Evolutionary conservation across 495 filamentous ascomycete genomes (phyloP), one percentile per base, ranked within the genome.

Genomic region (Aspergillus campestris): DNA sequence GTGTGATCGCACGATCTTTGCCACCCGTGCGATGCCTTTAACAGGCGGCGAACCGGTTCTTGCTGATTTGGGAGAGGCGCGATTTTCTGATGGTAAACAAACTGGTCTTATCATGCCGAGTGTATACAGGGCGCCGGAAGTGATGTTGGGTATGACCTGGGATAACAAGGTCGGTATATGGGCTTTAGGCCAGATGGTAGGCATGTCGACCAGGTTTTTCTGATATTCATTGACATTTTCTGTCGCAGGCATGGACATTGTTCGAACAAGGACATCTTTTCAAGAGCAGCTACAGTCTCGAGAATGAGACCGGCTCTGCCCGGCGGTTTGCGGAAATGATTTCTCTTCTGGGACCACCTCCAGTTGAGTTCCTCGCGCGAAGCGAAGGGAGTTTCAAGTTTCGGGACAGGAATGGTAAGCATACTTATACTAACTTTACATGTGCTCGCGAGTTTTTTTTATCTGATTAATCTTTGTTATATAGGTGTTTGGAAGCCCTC

Each of bases 181-280:
- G 67, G 48, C 45, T 27, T 18, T 70, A 41, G 69, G 60, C n/a
- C 48, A 65, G 27, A 59, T 65, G 56, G 69, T 66, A 53, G 55
- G 56, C 49, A 35, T 40, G 42, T 47, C 42, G 40, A 35, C 30
- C 29, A 6, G 9, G 11, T 10, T 9, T 9, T 31, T 36, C 10
- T 45, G 27, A 42, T 42, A 37, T 51, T 3, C 40, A 27, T 8
- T 47, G 27, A 43, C 8, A 11, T 27, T 14, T 24, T 35, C 11
- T 32, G 7, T 42, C 7, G 4, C 36, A 72, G 70, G 52, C 65
- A 31, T 75, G 68, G 69, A 62, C 68, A 45, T 13, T 57, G 28
- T 70, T 69, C 39, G 65, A 73, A 49, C 58, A 60, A 18, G 50
- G 56, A 7, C 57, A 67, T 43, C 49, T 73, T 13, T 74, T 75